Conservation (phyloP, 257 asterid species). For the Salvia splendens region DNA sequence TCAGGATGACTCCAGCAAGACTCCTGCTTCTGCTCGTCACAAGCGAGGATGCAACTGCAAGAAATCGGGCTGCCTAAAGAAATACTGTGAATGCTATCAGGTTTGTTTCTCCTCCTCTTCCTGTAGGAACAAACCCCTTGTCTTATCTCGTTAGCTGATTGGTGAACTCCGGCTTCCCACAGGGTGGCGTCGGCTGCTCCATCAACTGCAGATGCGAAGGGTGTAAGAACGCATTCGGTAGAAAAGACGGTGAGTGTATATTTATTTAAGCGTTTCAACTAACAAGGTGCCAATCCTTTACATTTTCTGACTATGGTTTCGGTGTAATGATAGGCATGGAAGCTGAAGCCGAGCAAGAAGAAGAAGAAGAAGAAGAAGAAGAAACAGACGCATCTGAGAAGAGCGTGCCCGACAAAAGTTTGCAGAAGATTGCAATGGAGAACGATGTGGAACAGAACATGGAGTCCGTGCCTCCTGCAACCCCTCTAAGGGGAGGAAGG, state of each 20-base stretch:
- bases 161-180: slow-evolving; percentile 23
- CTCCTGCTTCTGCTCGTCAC: slow-evolving; percentile 99
- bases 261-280: background rate
- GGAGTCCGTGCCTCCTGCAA: slow-evolving; percentile 59
- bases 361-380: slow-evolving; percentile 64
- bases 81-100: slow-evolving; percentile 99
- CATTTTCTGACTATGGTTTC: slow-evolving; percentile 30
- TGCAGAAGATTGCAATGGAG: slow-evolving; percentile 40
- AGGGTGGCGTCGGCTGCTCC: slow-evolving; percentile 99
- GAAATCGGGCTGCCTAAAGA: slow-evolving; percentile 92
- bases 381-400: slow-evolving; percentile 51
- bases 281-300: background rate
- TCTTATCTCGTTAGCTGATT: slow-evolving; percentile 36
- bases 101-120: slow-evolving; percentile 39
- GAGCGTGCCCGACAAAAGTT: slow-evolving; percentile 1
- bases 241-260: slow-evolving; percentile 73
- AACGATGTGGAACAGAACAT: slow-evolving; percentile 49
- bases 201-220: slow-evolving; percentile 94
- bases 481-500: slow-evolving; percentile 72
- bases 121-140: slow-evolving; percentile 1
- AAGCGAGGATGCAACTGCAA: slow-evolving; percentile 99
- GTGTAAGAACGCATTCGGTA: slow-evolving; percentile 84
- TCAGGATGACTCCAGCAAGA: slow-evolving; percentile 78
- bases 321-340: slow-evolving; percentile 51
- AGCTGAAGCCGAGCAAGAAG: slow-evolving; percentile 51